phyloP scores from a whole-genome alignment of 2,329 filamentous ascomycete genomes.

The Colletotrichum chlorophyti region DNA sequence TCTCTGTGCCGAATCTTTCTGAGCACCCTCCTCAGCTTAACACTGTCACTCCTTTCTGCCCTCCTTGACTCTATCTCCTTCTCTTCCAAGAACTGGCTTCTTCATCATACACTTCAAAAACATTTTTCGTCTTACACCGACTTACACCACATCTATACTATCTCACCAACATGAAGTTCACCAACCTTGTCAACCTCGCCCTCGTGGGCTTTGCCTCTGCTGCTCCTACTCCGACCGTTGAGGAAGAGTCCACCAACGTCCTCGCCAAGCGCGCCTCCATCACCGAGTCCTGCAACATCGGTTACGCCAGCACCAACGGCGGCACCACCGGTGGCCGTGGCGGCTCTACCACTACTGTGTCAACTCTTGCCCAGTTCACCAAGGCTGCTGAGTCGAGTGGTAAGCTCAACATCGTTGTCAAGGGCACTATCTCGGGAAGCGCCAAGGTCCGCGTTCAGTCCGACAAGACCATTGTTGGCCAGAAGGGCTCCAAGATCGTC shows the following conservation, averaged over 20 bases:
- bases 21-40: neutral
- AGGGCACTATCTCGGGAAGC: conserved; percentile 47
- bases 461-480: conserved; percentile 54
- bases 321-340: conserved; percentile 59
- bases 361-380: conserved; percentile 53
- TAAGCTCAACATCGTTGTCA: conserved; percentile 49
- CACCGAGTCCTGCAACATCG: conserved; percentile 43
- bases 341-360: conserved; percentile 57
- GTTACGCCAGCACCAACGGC: conserved; percentile 42
- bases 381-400: conserved; percentile 52
- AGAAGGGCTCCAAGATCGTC: conserved; percentile 42
- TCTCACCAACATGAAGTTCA: conserved; percentile 42
- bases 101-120: neutral
- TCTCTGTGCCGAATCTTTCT: neutral
- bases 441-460: conserved; percentile 49
- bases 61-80: neutral
- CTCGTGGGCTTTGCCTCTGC: conserved; percentile 39
- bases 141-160: neutral
- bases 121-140: neutral
- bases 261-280: conserved; percentile 43
- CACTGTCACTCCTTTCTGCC: conserved; percentile 3
- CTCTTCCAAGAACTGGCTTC: conserved; percentile 12
- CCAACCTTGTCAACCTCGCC: conserved; percentile 35
- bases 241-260: conserved; percentile 34
- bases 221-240: conserved; percentile 38